Base-by-base conservation (phyloP, 208 protist genomes). In the Trypanosoma conorhini region DNA sequence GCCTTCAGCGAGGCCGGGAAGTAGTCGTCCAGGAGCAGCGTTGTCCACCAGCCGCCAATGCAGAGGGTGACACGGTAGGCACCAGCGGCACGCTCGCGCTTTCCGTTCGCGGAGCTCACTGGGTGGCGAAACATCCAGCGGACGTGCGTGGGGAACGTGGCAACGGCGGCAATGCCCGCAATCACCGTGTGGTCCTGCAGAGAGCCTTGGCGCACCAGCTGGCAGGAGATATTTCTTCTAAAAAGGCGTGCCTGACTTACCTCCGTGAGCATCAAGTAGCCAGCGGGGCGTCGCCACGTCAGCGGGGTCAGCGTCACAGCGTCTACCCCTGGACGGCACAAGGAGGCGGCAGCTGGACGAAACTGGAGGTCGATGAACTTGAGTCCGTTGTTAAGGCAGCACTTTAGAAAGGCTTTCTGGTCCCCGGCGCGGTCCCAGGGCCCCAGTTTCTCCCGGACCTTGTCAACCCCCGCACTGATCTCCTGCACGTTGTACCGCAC, bases 401-500 rank as follows among this genome's bases (percentile, higher is more conserved):
- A 58, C 1, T 33, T 51, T 51, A 78, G 24, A 67, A 68, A 28
- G 48, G 70, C 72, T 24, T 60, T 24, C 48, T 81, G 76, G 61
- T 84, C 70, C 10, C 72, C 67, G 21, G 79, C 82, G 19, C 72
- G 62, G 30, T 56, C 71, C 74, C 74, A 82, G 67, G 71, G 70
- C 9, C 76, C 82, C 35, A 85, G 54, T 38, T 33, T 65, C 33
- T 66, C 60, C 24, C 74, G 76, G 2, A 82, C 75, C 12, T 52
- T 57, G 21, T 80, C 62, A 64, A 87, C 82, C 0, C 54, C 74
- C 17, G 42, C 70, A 56, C 57, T 69, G 61, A 81, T 65, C 33
- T 60, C 73, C n/a, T 72, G 70, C 62, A 78, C 68, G 30, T 66
- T 76, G 55, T 67, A 54, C 15, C 62, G 76, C 4, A 88, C 71